Percentiles rank a stretch among this genome's conserved stretches.
Conservation (phyloP, 2,329 filamentous ascomycete species). For the Clonostachys chloroleuca region DNA sequence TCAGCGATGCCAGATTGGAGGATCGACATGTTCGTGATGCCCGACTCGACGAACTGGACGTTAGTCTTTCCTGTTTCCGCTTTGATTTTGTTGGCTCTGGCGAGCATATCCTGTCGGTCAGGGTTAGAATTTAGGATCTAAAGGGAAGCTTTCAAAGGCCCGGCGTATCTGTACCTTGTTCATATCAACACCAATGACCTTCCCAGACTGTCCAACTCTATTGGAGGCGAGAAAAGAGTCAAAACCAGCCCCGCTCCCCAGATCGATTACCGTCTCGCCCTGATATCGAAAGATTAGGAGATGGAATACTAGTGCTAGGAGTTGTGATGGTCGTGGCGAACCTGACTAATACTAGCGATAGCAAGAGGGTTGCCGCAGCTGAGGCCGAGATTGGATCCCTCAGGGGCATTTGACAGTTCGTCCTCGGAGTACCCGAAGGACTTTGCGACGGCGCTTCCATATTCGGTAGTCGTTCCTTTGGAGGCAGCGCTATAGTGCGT, state of each 20-base stretch:
- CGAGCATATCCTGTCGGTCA: slow-evolving; percentile 46
- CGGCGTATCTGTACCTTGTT: slow-evolving; percentile 35
- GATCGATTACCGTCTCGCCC: slow-evolving; percentile 53
- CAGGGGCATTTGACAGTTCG: slow-evolving; percentile 38
- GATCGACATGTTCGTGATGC: slow-evolving; percentile 41
- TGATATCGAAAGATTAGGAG: slow-evolving; percentile 10
- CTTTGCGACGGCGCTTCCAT: slow-evolving; percentile 35
- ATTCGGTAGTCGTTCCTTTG: slow-evolving; percentile 16
- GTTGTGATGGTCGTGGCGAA: slow-evolving; percentile 7
- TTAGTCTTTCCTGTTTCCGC: slow-evolving; percentile 31
- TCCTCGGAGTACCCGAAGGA: slow-evolving; percentile 48
- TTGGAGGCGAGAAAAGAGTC: slow-evolving; percentile 50
- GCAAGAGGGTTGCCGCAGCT: slow-evolving; percentile 51
- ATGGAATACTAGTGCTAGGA: not conserved
- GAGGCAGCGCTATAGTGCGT: slow-evolving; percentile 26
- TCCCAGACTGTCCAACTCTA: slow-evolving; percentile 41
- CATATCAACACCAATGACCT: slow-evolving; percentile 55
- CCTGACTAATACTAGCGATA: slow-evolving; percentile 38
- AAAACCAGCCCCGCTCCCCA: slow-evolving; percentile 54
- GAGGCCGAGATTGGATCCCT: slow-evolving; percentile 44
- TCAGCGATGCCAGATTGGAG: slow-evolving; percentile 37
- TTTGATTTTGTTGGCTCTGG: slow-evolving; percentile 39
- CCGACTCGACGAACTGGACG: slow-evolving; percentile 42
- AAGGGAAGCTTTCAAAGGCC: no score
- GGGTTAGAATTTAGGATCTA: no score